Conservation (phyloP, 805 yeast genomes). For the Tanozyma kutaoensis region DNA sequence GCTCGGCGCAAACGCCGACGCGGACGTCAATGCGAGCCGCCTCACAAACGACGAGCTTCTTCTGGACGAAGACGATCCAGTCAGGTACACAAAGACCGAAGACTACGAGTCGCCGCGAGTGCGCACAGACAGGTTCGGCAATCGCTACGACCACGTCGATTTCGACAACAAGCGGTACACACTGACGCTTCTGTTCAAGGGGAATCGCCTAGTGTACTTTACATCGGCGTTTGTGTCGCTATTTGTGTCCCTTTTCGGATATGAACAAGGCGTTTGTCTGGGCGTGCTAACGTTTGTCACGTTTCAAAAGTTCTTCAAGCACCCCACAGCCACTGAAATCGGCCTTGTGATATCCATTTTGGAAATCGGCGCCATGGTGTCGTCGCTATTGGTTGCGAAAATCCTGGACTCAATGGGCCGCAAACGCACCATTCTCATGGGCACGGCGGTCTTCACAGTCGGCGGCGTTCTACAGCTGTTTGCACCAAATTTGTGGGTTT, state of each 20-base stretch:
- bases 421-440: conserved; percentile 7
- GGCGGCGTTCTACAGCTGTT: conserved; percentile 12
- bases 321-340: neutral
- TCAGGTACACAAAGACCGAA: too few species aligned
- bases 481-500: conserved; percentile 36
- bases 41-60: too few species aligned
- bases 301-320: conserved; percentile 30
- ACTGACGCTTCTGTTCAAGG: conserved; percentile 18
- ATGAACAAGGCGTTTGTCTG: conserved; percentile 71
- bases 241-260: conserved; percentile 19
- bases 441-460: conserved; percentile 6
- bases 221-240: conserved; percentile 31
- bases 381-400: conserved; percentile 7
- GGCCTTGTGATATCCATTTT: conserved; percentile 1
- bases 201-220: conserved; percentile 25
- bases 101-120: too few species aligned
- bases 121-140: too few species aligned
- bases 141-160: conserved; percentile 21
- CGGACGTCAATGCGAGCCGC: too few species aligned
- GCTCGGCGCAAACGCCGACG: too few species aligned
- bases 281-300: conserved; percentile 68
- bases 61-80: too few species aligned
- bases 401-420: conserved; percentile 8
- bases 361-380: conserved; percentile 10
- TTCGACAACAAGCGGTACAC: conserved; percentile 23